phyloP scores from a whole-genome alignment of 768 basidiomycete species.

The Boletus pseudo-olivaceus region DNA sequence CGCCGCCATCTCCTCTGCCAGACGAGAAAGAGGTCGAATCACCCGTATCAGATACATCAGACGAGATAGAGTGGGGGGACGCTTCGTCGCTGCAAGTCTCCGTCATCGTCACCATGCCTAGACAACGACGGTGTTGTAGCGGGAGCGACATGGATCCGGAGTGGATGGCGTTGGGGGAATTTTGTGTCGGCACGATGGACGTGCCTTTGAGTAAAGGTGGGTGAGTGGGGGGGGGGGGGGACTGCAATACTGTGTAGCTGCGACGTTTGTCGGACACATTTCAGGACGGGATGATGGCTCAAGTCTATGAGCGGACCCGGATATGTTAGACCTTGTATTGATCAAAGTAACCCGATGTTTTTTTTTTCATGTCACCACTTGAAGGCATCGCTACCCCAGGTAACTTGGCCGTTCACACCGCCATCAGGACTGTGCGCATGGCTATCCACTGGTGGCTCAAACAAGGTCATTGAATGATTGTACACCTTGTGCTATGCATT shows the following conservation, averaged over 20 bases:
- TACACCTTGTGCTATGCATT: background rate
- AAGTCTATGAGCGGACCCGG: background rate
- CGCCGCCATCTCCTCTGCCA: background rate
- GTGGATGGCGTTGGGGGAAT: conserved; percentile 34
- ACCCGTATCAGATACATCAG: background rate
- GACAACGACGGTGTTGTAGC: background rate
- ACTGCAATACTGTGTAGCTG: background rate
- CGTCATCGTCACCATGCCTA: conserved; percentile 43
- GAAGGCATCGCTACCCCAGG: background rate
- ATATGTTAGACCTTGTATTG: background rate
- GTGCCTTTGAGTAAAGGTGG: conserved; percentile 13
- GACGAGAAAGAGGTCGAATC: background rate
- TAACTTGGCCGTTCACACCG: too few species aligned
- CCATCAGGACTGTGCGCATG: too few species aligned
- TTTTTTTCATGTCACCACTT: background rate
- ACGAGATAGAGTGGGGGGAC: conserved; percentile 7
- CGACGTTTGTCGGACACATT: background rate
- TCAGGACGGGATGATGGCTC: background rate
- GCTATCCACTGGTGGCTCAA: background rate
- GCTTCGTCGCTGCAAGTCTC: conserved; percentile 34
- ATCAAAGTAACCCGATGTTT: too few species aligned
- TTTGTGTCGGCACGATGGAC: conserved; percentile 26
- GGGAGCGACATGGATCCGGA: background rate
- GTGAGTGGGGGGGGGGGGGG: background rate
- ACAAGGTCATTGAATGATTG: background rate